These are phyloP conservation scores for Capronia americana DNA, from an alignment of 2,329 filamentous ascomycete species.

Conservation along the genomic window DNA sequence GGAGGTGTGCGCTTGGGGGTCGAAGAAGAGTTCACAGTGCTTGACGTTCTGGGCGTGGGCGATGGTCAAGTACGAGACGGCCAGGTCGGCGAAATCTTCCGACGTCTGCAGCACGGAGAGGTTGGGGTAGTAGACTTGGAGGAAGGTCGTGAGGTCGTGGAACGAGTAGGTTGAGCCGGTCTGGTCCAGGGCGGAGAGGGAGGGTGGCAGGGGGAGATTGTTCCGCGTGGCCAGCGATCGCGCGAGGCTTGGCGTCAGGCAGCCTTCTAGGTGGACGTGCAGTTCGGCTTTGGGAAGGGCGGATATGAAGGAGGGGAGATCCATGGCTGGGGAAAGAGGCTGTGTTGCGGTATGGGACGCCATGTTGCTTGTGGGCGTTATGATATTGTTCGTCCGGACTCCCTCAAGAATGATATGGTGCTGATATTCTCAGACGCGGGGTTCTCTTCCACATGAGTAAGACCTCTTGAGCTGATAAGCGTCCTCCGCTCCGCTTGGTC, in stretches of 20 bases:
- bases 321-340: constrained; percentile 3
- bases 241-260: constrained; percentile 34
- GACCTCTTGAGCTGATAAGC: background rate
- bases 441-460: background rate
- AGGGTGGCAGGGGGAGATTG: constrained; percentile 32
- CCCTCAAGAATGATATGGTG: background rate
- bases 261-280: constrained; percentile 37
- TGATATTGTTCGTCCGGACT: background rate
- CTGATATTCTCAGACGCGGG: background rate
- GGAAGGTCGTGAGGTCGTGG: constrained; percentile 56
- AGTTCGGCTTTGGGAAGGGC: constrained; percentile 39
- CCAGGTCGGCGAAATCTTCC: constrained; percentile 74
- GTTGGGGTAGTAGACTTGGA: constrained; percentile 78
- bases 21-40: constrained; percentile 81
- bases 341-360: constrained; percentile 2
- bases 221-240: constrained; percentile 35
- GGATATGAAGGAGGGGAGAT: constrained; percentile 34
- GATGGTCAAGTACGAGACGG: constrained; percentile 72
- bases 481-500: background rate
- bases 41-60: constrained; percentile 69
- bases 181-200: constrained; percentile 28
- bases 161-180: constrained; percentile 31
- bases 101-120: constrained; percentile 71
- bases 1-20: constrained; percentile 74
- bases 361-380: constrained; percentile 2